Conservation (phyloP, 257 asterid genomes). For the Solanum gandarillasii region DNA sequence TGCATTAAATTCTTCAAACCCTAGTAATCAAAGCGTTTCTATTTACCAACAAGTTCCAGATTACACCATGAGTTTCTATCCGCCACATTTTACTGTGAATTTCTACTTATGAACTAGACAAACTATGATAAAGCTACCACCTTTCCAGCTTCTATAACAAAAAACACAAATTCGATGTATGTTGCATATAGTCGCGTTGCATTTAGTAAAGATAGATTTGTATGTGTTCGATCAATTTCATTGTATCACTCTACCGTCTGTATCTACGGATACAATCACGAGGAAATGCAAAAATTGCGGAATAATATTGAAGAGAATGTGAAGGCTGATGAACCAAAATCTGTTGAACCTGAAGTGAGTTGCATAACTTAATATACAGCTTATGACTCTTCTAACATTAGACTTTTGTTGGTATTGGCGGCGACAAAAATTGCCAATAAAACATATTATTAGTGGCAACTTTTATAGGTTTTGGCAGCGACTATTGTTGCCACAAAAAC, state of each 20-base stretch:
- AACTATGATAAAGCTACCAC: background rate
- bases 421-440: no score
- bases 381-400: background rate
- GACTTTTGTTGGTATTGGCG: no score
- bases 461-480: no score
- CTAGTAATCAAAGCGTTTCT: background rate
- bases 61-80: background rate
- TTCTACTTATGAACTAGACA: background rate
- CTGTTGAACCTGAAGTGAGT: conserved; percentile 43
- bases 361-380: background rate
- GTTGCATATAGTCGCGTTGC: background rate
- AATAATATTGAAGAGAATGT: conserved; percentile 8
- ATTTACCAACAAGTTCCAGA: background rate
- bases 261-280: no score
- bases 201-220: no score
- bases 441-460: no score
- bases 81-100: background rate
- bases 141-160: background rate
- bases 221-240: background rate
- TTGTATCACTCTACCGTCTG: background rate
- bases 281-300: no score
- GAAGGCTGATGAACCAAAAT: conserved; percentile 46
- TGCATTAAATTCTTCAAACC: background rate
- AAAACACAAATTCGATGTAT: no score
- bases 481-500: no score